Evolutionary conservation across 768 basidiomycete genomes (phyloP).

Genomic region (Boletus insuetus): DNA sequence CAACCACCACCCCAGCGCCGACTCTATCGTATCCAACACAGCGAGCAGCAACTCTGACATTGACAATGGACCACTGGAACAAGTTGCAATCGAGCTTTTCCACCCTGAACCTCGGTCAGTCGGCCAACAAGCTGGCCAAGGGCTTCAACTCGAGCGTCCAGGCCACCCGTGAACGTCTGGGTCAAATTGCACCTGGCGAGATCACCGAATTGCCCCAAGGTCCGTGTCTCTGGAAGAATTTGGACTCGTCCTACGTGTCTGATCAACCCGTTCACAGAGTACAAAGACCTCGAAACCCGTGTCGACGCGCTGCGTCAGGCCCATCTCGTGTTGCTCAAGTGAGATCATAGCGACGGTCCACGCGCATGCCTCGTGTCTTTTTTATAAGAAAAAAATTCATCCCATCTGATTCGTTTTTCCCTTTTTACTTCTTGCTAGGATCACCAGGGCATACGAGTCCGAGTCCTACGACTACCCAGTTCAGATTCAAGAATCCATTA

Average conservation of each 20-base stretch:
- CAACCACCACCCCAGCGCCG: not conserved
- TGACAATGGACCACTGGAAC: slow-evolving; percentile 54
- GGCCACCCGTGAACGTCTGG: slow-evolving; percentile 83
- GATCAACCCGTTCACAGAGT: slow-evolving; percentile 54
- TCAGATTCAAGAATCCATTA: slow-evolving; percentile 79
- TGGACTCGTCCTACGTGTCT: not conserved
- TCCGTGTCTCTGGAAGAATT: slow-evolving; percentile 27
- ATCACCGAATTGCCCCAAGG: slow-evolving; percentile 94
- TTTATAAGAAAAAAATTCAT: too few species aligned
- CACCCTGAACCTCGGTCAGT: slow-evolving; percentile 69
- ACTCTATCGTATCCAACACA: too few species aligned
- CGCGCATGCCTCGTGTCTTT: not conserved
- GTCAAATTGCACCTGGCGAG: slow-evolving; percentile 87
- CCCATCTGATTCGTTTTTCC: not conserved
- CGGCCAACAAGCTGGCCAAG: slow-evolving; percentile 73
- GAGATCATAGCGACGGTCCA: slow-evolving; percentile 21
- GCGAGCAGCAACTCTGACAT: not conserved
- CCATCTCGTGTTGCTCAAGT: slow-evolving; percentile 79
- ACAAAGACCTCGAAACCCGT: slow-evolving; percentile 91
- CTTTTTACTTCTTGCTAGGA: slow-evolving; percentile 41
- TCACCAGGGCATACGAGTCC: slow-evolving; percentile 83
- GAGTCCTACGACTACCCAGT: slow-evolving; percentile 90
- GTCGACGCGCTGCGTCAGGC: slow-evolving; percentile 88
- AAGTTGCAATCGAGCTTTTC: slow-evolving; percentile 63
- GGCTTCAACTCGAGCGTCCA: slow-evolving; percentile 81